Evolutionary conservation across 2,329 filamentous ascomycete genomes (phyloP).

Genomic region (Furcasterigmium furcatum): DNA sequence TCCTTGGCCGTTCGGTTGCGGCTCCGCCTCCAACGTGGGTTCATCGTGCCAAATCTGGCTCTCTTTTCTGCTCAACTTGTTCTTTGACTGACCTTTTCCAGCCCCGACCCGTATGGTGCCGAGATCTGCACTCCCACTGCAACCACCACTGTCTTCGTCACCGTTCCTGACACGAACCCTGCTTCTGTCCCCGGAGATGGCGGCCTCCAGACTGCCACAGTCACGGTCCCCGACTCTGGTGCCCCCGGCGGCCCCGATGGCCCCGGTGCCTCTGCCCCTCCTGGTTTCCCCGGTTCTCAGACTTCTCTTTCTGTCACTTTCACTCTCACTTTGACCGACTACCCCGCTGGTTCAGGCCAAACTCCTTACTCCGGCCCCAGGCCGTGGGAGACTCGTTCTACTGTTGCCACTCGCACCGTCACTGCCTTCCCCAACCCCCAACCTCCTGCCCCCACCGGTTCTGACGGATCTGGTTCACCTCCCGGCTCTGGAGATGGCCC

Average conservation of each 20-base stretch:
- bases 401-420: conserved; percentile 4
- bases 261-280: background rate
- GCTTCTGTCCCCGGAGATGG: conserved; percentile 2
- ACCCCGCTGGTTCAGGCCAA: conserved; percentile 12
- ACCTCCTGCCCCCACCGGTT: conserved; percentile 2
- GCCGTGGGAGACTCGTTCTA: conserved; percentile 10
- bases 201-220: conserved; percentile 8
- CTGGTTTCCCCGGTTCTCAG: conserved; percentile 1
- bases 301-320: conserved; percentile 11
- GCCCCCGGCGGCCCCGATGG: conserved; percentile 8
- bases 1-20: conserved; percentile 25
- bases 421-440: conserved; percentile 16
- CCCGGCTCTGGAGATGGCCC: conserved; percentile 10
- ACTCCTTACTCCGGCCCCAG: conserved; percentile 14
- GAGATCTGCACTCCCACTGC: conserved; percentile 31
- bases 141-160: conserved; percentile 45
- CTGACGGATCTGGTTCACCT: background rate
- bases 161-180: conserved; percentile 32
- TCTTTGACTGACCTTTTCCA: background rate
- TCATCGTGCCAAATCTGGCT: background rate
- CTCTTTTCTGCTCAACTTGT: background rate
- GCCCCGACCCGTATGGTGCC: conserved; percentile 7
- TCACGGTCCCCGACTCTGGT: conserved; percentile 7
- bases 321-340: conserved; percentile 12
- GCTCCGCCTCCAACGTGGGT: conserved; percentile 30